Evolutionary conservation across 441 rosid genomes (phyloP), one percentile per base, ranked within the genome.

Genomic region (Omphalea diandra): DNA sequence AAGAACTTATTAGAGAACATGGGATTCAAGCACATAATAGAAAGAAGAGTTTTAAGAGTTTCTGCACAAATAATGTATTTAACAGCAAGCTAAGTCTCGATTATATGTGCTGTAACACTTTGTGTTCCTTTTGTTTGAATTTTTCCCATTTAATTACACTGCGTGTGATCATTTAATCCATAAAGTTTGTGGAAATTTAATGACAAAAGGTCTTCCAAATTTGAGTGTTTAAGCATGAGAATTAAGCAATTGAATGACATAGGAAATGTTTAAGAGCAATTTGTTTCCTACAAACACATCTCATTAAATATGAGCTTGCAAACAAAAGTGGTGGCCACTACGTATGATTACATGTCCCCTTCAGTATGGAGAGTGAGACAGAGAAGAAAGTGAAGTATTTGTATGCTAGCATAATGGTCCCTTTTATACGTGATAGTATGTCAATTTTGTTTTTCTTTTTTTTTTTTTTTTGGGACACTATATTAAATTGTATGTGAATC

Each of bases 351-450:
- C 50, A 14, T 26, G 47, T 24, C 24, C 60, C 44, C 10, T n/a
- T 18, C n/a, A 17, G 35, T 6, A 27, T 22, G 50, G 20, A n/a
- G 18, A 33, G 41, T 17, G 31, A 65, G 41, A n/a, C n/a, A 33
- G 14, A 36, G 27, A 29, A 12, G 55, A 29, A 44, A 15, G 29
- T 1, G 12, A 66, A 3, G 32, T 22, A 8, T 65, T 65, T 65
- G 69, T 49, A 31, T n/a, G 31, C 24, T 52, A 36, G 70, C 52
- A 27, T 17, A 33, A 36, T 22, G 33, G 70, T 65, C 58, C 69
- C 69, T 38, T 27, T 50, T 0, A n/a, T 5, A 0, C 20, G 32
- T 14, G 58, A 20, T 27, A 3, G 9, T 54, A 12, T 27, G 35
- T 12, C n/a, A n/a, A n/a, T n/a, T n/a, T n/a, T n/a, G n/a, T n/a